Conservation (phyloP, 768 basidiomycete species). For the Podaxis sp. region DNA sequence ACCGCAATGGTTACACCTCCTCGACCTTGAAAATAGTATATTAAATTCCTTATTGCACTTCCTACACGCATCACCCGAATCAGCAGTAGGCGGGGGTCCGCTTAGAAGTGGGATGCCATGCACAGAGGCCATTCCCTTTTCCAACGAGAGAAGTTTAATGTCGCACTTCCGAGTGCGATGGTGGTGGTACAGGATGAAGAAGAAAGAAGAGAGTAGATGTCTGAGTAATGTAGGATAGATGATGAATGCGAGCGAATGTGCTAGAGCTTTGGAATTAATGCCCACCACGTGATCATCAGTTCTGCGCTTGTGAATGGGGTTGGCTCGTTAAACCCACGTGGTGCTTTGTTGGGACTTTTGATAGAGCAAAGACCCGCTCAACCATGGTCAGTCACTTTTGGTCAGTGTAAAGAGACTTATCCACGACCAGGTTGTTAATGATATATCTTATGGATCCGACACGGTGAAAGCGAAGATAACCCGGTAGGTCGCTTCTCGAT, state of each 20-base stretch:
- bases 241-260: conserved; percentile 6
- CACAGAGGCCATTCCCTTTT: conserved; percentile 10
- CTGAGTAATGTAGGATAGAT: background rate
- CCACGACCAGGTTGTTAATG: conserved; percentile 15
- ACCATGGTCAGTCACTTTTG: conserved; percentile 19
- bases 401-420: conserved; percentile 8
- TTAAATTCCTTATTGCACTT: conserved; percentile 76
- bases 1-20: conserved; percentile 77
- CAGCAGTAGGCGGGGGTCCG: conserved; percentile 47
- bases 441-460: conserved; percentile 46
- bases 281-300: background rate
- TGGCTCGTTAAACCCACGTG: background rate
- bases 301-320: too few relatives aligned
- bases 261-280: background rate
- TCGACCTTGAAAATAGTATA: conserved; percentile 56
- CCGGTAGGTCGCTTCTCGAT: conserved; percentile 30
- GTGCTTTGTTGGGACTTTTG: background rate
- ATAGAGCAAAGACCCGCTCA: background rate
- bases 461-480: conserved; percentile 72
- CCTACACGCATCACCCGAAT: conserved; percentile 43
- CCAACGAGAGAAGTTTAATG: background rate
- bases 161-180: background rate
- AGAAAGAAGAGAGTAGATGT: background rate
- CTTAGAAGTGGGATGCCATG: conserved; percentile 69
- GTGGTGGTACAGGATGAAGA: background rate